Conservation (phyloP, 495 filamentous ascomycete genomes). For the Trichoderma asperelloides region DNA sequence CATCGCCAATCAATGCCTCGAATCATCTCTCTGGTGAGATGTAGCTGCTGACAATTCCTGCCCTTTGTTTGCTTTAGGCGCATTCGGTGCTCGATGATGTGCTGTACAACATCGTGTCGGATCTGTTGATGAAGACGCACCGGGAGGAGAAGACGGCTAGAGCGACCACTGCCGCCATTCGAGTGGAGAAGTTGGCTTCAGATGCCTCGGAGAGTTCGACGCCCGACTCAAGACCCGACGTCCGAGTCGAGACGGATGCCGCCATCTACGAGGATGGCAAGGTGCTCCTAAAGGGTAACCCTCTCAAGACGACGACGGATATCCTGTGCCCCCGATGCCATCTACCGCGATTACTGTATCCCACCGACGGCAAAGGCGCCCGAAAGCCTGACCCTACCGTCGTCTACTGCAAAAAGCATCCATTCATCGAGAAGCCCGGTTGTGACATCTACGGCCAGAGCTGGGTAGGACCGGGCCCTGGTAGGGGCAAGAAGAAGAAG, state of each 20-base stretch:
- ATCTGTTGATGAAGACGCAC: conserved; percentile 60
- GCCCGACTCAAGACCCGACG: conserved; percentile 33
- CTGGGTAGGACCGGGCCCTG: conserved; percentile 45
- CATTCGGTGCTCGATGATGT: conserved; percentile 55
- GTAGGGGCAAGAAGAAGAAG: conserved; percentile 52
- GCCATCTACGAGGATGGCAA: conserved; percentile 65
- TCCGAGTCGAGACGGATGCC: conserved; percentile 57
- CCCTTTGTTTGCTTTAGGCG: conserved; percentile 24
- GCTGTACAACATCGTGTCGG: conserved; percentile 64
- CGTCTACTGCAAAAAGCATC: conserved; percentile 69
- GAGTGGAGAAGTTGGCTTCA: conserved; percentile 57
- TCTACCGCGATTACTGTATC: conserved; percentile 54
- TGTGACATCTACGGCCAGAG: conserved; percentile 80
- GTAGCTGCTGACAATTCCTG: neutral
- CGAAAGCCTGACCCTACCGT: conserved; percentile 51
- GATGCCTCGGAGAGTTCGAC: conserved; percentile 38
- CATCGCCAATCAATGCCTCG: neutral
- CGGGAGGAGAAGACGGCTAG: conserved; percentile 66
- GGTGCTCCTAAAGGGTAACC: conserved; percentile 66
- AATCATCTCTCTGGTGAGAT: neutral
- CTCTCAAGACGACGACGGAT: conserved; percentile 61
- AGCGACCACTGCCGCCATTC: conserved; percentile 62
- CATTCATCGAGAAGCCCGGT: conserved; percentile 61
- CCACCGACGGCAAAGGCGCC: conserved; percentile 51
- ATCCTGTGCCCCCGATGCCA: conserved; percentile 59